Evolutionary conservation across 2,329 filamentous ascomycete species (phyloP), one percentile per base, ranked within the genome.

Genomic region (Fusarium luffae): DNA sequence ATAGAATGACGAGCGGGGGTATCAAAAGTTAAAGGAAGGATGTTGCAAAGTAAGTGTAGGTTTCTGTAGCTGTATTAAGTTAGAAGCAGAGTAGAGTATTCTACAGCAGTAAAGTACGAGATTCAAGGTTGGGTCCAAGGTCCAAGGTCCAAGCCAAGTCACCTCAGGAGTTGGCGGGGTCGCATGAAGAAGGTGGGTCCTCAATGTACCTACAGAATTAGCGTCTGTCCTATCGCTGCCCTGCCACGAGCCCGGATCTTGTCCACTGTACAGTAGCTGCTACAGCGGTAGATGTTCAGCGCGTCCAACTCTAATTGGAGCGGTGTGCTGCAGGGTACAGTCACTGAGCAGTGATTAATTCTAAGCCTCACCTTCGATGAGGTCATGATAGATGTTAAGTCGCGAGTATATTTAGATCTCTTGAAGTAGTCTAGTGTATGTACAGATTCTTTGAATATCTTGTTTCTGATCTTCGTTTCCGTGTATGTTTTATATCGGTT

Each of bases 301-400:
- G n/a, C 27, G 18, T 8, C 18, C 49, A 27, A 40, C 32, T 40
- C 27, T 54, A 34, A 55, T 44, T 49, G 30, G 43, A 42, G 63
- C 63, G 67, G 67, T 68, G 64, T 52, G 21, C 19, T 43, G 14
- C 41, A 42, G 34, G 21, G 13, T 43, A 19, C 41, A 42, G 23
- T 52, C 48, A 49, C 19, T 23, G 30, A 49, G 23, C 19, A 18
- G 21, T n/a, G 30, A 50, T 25, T 55, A 68, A 50, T 25, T 61
- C 63, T 66, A 42, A 64, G 54, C 47, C 46, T 48, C 61, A 66
- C 49, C 43, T 46, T 65, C 34, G 56, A 74, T 74, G 72, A 74
- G 72, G 72, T 71, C 72, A 74, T 74, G 32, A 51, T 34, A 30
- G 59, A 62, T 52, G 47, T 32, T 55, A 27, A 30, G 30, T 43